phyloP scores from a whole-genome alignment of 1,284 basidiomycete species.

The Rhodofomes roseus region DNA sequence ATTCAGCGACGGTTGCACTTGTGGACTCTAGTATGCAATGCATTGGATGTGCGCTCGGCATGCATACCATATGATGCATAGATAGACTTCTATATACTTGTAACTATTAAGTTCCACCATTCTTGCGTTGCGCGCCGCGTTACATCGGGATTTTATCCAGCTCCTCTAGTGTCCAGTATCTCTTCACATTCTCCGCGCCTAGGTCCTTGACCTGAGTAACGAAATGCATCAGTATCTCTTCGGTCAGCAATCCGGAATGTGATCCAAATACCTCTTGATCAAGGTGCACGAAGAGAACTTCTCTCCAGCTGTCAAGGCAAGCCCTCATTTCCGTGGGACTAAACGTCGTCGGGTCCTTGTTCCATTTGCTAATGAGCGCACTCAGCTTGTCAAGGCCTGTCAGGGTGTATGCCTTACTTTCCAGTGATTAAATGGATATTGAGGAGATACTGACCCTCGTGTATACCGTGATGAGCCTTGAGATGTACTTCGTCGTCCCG shows the following conservation, averaged over 20 bases:
- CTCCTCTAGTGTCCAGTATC: slow-evolving; percentile 63
- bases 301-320: slow-evolving; percentile 60
- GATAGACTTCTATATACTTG: no score
- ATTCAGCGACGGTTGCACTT: no score
- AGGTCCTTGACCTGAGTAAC: slow-evolving; percentile 50
- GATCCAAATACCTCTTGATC: slow-evolving; percentile 68
- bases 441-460: slow-evolving; percentile 44
- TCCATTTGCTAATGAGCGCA: slow-evolving; percentile 43
- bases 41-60: no score
- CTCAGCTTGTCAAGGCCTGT: slow-evolving; percentile 54
- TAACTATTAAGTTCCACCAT: not conserved
- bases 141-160: slow-evolving; percentile 46
- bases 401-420: not conserved
- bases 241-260: no score
- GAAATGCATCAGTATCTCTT: no score
- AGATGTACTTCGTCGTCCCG: slow-evolving; percentile 49
- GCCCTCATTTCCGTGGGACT: slow-evolving; percentile 52
- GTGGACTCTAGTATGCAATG: no score
- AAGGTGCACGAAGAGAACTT: slow-evolving; percentile 64
- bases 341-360: slow-evolving; percentile 47
- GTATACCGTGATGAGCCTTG: slow-evolving; percentile 62
- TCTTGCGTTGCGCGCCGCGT: no score
- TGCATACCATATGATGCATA: no score
- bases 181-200: slow-evolving; percentile 56
- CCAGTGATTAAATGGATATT: not conserved